Base-by-base conservation (phyloP, 208 protist species). In the Balamuthia mandrillaris region DNA sequence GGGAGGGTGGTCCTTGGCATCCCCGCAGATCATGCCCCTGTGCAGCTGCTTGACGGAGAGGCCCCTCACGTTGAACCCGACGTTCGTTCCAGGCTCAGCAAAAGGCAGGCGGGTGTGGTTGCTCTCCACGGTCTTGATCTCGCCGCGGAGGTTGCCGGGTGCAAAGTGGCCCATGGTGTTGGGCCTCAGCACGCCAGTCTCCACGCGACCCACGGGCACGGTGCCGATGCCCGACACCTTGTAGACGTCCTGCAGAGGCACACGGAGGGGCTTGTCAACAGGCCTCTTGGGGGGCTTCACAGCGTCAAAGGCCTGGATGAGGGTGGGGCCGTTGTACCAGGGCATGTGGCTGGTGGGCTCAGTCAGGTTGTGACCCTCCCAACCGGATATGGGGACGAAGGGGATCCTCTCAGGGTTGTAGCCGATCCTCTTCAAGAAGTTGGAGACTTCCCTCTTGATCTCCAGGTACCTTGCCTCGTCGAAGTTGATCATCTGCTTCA, bases 171-270 rank as follows among this genome's bases (percentile, higher is more conserved):
- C 90, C 3, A 88, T 45, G 49, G 91, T 87, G 56, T 86, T 89
- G 72, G 93, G 92, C 61, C 86, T 90, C 68, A 94, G 54, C 27
- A 92, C 49, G 81, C 95, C 94, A 16, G 92, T 94, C 86, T 96
- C 95, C 49, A 97, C 95, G 90, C 94, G 91, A 88, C 91, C 98
- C 89, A 92, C 98, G 84, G 88, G 97, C 85, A 96, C 97, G 95
- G 95, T 99, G 92, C 94, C 98, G 94, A 97, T 92, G 88, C 95
- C 95, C 35, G 87, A 89, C 84, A 98, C 98, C 94, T 98, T 98
- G 94, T 98, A 98, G 84, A 98, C 96, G 90, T 98, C 97, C 92
- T 97, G 95, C 24, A 98, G 85, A 58, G 96, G 95, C 58, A 97
- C 83, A 81, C 97, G 94, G 33, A 98, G 92, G 61, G 97, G 96